phyloP scores from a whole-genome alignment of 352 stramenopile genomes.

The Phytophthora chlamydospora region DNA sequence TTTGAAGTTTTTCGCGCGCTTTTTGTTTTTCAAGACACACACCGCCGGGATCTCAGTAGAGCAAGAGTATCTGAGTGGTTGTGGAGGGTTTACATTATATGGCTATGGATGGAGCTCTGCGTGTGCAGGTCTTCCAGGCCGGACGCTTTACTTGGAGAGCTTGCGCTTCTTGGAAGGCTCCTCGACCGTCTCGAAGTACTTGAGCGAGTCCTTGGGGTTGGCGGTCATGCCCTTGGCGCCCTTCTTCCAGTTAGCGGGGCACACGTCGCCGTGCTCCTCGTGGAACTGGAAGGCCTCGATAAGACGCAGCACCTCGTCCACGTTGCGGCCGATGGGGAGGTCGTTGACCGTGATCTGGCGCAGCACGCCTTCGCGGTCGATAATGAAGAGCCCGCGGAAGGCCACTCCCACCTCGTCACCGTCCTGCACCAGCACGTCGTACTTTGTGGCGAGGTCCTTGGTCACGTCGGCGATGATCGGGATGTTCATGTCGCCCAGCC shows the following conservation, averaged over 20 bases:
- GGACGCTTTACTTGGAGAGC: constrained; percentile 21
- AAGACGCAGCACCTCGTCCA: constrained; percentile 92
- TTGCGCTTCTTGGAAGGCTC: constrained; percentile 44
- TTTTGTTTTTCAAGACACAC: too few relatives aligned
- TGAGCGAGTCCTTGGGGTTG: constrained; percentile 72
- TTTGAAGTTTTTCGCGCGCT: too few relatives aligned
- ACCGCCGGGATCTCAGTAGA: too few relatives aligned
- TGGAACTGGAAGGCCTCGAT: constrained; percentile 93
- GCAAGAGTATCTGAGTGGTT: too few relatives aligned
- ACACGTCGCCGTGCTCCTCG: constrained; percentile 91
- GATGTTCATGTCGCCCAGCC: constrained; percentile 91
- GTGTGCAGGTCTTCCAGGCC: too few relatives aligned
- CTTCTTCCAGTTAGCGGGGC: constrained; percentile 93
- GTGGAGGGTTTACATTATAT: constrained; percentile 2
- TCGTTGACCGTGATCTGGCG: constrained; percentile 91
- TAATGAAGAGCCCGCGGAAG: constrained; percentile 92
- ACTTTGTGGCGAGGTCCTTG: constrained; percentile 85
- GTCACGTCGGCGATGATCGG: constrained; percentile 90
- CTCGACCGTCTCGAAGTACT: constrained; percentile 73
- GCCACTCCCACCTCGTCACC: constrained; percentile 73
- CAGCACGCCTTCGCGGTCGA: constrained; percentile 84
- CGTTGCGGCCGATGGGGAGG: constrained; percentile 86
- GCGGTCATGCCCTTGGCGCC: constrained; percentile 87
- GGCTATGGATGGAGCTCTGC: neutral
- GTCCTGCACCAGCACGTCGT: constrained; percentile 84